Evolutionary conservation across 2,329 filamentous ascomycete species (phyloP), one percentile per base, ranked within the genome.

Genomic region (Pseudocercospora fuligena): DNA sequence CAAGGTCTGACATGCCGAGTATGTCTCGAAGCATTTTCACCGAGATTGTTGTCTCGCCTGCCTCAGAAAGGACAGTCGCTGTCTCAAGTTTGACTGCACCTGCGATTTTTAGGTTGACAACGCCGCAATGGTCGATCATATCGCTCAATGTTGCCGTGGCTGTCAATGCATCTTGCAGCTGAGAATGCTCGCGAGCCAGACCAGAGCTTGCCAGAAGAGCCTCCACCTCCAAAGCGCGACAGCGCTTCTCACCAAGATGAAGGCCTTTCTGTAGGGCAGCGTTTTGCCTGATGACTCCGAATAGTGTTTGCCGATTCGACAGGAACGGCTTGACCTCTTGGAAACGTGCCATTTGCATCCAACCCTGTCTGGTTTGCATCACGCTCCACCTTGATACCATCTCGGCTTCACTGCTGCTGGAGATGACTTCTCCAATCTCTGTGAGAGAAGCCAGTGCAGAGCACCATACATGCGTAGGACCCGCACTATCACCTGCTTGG

Each of bases 21-120:
- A 97, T 85, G 51, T 88, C 86, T 74, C 94, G 91, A 21, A 98
- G 87, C 86, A 98, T 94, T 43, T 90, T 87, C 66, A 99, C 97
- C 0, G 95, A 97, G 0, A 92, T 88, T 21, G 90, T 88, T 82
- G 92, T 92, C 78, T 99, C 94, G 12, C 93, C 93, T 76, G 97
- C 91, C 69, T 96, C 93, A 94, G 95, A 99, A 0, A 99, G 82
- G 6, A 96, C 93, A 74, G 91, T 93, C 11, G 96, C 94, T 7
- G 92, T 88, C 78, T 98, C 95, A 62, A 94, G 87, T 69, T 90
- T 89, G 46, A 93, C 88, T 12, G 89, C 89, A 12, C 89, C 91
- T 74, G 93, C 90, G 53, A 97, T 88, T 65, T 89, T 87, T 1
- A 98, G 80, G 0, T 91, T 92, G n/a, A 92, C 79, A 0, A 87